phyloP scores from a whole-genome alignment of 352 stramenopile species.

The Phytophthora capsici region DNA sequence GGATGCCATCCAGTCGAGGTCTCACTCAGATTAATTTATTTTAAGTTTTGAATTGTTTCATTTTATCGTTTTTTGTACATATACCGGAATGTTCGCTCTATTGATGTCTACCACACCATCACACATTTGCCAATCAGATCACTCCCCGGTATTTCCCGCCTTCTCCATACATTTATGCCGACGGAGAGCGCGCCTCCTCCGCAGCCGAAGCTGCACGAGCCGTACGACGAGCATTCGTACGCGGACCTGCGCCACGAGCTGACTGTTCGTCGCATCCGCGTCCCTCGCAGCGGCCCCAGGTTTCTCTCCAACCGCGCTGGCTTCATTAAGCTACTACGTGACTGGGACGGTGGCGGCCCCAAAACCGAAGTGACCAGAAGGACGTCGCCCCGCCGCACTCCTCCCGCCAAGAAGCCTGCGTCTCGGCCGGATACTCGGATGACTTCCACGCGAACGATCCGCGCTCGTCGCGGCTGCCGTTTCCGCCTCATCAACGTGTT shows the following conservation, averaged over 20 bases:
- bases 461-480: conserved; percentile 59
- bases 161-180: conserved; percentile 31
- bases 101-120: conserved; percentile 3
- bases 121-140: not conserved
- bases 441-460: conserved; percentile 14
- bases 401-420: not conserved
- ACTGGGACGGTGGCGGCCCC: conserved; percentile 34
- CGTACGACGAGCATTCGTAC: conserved; percentile 52
- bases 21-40: too few relatives aligned
- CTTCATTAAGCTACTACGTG: conserved; percentile 42
- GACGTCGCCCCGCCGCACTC: conserved; percentile 5
- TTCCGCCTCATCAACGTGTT: conserved; percentile 79
- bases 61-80: too few relatives aligned
- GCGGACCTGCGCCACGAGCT: conserved; percentile 47
- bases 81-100: conserved; percentile 2
- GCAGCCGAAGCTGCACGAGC: conserved; percentile 34
- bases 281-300: conserved; percentile 11
- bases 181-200: conserved; percentile 6
- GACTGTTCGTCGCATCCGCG: conserved; percentile 31
- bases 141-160: conserved; percentile 6
- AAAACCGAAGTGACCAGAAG: not conserved
- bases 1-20: not conserved
- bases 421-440: not conserved
- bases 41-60: too few relatives aligned
- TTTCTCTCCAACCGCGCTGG: conserved; percentile 26